These are phyloP conservation scores for Acephala macrosclerotiorum DNA, from an alignment of 2,329 filamentous ascomycete genomes.

Conservation along the genomic window DNA sequence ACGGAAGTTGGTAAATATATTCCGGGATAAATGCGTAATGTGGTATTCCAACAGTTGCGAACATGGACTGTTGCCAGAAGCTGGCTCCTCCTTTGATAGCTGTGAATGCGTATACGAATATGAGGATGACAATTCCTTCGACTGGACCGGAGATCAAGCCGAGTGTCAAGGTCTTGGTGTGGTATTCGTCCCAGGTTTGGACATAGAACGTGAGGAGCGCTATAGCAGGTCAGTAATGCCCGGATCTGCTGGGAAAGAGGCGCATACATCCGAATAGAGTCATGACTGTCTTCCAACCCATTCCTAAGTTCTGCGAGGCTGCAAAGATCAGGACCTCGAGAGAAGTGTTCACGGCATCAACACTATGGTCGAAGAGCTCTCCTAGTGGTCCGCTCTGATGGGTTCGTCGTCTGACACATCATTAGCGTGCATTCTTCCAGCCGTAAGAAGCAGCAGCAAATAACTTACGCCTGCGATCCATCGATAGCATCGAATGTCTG, in stretches of 20 bases:
- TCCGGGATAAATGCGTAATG: conserved; percentile 69
- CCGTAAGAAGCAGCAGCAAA: conserved; percentile 5
- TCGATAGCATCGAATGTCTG: conserved; percentile 99
- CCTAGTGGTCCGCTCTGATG: conserved; percentile 91
- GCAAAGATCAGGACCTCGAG: conserved; percentile 93
- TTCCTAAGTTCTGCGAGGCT: conserved; percentile 89
- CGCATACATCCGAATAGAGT: conserved; percentile 80
- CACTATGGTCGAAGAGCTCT: conserved; percentile 96
- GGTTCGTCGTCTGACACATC: conserved; percentile 73
- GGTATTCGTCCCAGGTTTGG: conserved; percentile 99
- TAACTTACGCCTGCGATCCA: conserved; percentile 84
- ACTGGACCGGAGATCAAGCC: conserved; percentile 94
- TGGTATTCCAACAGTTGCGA: conserved; percentile 79
- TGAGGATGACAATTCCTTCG: conserved; percentile 88
- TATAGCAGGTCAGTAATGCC: conserved; percentile 45
- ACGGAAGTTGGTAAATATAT: conserved; percentile 79
- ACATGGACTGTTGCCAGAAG: conserved; percentile 87
- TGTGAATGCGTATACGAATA: conserved; percentile 82
- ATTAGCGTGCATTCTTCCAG: conserved; percentile 22
- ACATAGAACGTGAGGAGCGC: conserved; percentile 96
- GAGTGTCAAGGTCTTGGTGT: conserved; percentile 93
- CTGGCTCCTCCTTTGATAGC: conserved; percentile 85
- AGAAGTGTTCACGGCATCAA: conserved; percentile 96
- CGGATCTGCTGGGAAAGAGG: neutral
- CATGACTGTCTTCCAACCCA: conserved; percentile 87